A percentile compares a stretch with the other conserved stretches of the same genome.
phyloP scores from a whole-genome alignment of 2,329 filamentous ascomycete genomes.

The Thelonectria rubi region DNA sequence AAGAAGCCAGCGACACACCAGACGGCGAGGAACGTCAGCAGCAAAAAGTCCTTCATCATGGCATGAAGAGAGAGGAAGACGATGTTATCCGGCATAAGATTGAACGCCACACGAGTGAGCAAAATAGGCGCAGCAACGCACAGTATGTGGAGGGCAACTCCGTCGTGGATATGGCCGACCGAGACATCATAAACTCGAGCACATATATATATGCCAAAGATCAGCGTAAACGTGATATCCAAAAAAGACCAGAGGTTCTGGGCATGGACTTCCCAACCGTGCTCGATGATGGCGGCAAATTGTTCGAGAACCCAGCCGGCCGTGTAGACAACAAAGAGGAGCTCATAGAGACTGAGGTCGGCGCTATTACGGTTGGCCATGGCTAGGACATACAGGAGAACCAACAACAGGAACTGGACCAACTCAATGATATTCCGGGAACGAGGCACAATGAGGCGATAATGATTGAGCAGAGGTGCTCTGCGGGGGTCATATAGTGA shows the following conservation, averaged over 20 bases:
- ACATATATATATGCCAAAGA: constrained; percentile 69
- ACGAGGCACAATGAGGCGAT: constrained; percentile 76
- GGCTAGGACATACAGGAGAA: constrained; percentile 69
- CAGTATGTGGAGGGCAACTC: constrained; percentile 70
- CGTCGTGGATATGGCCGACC: constrained; percentile 55
- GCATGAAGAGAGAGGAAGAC: constrained; percentile 77
- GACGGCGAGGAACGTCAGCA: constrained; percentile 71
- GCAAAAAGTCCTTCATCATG: constrained; percentile 78
- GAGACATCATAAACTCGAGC: constrained; percentile 67
- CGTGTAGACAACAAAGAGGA: constrained; percentile 70
- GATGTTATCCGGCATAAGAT: constrained; percentile 77
- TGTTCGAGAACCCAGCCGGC: constrained; percentile 75
- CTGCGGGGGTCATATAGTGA: constrained; percentile 74
- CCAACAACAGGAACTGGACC: constrained; percentile 69
- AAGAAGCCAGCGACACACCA: constrained; percentile 78
- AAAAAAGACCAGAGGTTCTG: constrained; percentile 81
- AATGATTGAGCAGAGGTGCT: constrained; percentile 74
- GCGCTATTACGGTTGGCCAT: constrained; percentile 65
- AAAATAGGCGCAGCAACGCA: constrained; percentile 74
- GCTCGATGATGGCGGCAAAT: constrained; percentile 71
- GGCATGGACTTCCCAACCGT: constrained; percentile 73
- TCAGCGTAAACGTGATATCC: constrained; percentile 72
- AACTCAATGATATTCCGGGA: constrained; percentile 73
- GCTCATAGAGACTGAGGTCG: constrained; percentile 61
- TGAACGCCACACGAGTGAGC: constrained; percentile 76